Evolutionary conservation across 2,329 filamentous ascomycete genomes (phyloP).

Genomic region (Phaeoacremonium minimum): DNA sequence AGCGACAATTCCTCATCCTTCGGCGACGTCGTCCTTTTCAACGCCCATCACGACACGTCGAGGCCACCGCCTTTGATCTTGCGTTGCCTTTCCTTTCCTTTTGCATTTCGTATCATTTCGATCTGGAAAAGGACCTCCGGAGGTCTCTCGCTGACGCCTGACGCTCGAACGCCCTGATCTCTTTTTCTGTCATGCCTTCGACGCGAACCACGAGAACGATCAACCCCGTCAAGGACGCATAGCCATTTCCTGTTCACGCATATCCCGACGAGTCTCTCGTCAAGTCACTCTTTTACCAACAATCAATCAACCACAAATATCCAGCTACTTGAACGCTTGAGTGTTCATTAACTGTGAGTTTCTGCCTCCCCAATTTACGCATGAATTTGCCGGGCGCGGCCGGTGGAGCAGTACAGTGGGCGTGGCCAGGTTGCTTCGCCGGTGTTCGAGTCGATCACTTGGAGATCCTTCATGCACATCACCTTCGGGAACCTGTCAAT

Average conservation of each 20-base stretch:
- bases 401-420: constrained; percentile 1
- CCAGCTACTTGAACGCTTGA: background rate
- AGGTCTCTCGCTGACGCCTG: constrained; percentile 18
- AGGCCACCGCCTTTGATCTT: constrained; percentile 5
- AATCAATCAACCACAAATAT: constrained; percentile 9
- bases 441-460: constrained; percentile 22
- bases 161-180: no score
- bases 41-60: constrained; percentile 3
- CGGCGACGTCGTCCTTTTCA: constrained; percentile 15
- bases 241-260: constrained; percentile 5
- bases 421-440: constrained; percentile 6
- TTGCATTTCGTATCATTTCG: constrained; percentile 5
- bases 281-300: constrained; percentile 40
- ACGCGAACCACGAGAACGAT: constrained; percentile 10
- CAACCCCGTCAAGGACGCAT: constrained; percentile 18
- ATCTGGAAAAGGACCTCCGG: constrained; percentile 17
- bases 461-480: constrained; percentile 22
- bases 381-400: no score
- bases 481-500: constrained; percentile 4
- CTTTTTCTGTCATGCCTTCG: constrained; percentile 19
- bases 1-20: constrained; percentile 11
- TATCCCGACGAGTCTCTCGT: constrained; percentile 38
- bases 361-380: no score
- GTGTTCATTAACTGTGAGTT: constrained; percentile 1
- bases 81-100: no score